Percentiles rank a stretch among this genome's conserved stretches.
Evolutionary conservation across 805 yeast genomes (phyloP).

Genomic region (Yarrowia deformans): DNA sequence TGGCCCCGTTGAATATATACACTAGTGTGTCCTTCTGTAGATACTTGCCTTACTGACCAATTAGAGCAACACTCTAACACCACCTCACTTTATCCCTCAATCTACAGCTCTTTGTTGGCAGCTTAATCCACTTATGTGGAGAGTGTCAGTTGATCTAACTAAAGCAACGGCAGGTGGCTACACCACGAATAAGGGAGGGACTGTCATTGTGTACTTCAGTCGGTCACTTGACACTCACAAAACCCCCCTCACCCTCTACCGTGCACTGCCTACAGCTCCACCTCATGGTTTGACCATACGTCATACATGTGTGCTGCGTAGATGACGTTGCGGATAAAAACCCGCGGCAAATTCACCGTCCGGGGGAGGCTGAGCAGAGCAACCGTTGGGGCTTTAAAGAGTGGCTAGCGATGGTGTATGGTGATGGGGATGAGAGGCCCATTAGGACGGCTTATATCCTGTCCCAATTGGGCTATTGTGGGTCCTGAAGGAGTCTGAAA

Average conservation of each 20-base stretch:
- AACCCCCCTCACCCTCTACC: neutral
- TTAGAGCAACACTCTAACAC: too few species aligned
- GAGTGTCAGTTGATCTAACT: too few species aligned
- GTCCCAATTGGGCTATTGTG: slow-evolving; percentile 1
- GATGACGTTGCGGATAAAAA: slow-evolving; percentile 3
- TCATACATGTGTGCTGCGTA: slow-evolving; percentile 32
- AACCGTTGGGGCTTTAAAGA: neutral
- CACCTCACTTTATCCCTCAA: too few species aligned
- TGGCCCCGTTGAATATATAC: too few species aligned
- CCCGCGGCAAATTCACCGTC: neutral
- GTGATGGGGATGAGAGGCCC: neutral
- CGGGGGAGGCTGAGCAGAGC: slow-evolving; percentile 2
- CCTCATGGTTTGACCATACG: slow-evolving; percentile 15
- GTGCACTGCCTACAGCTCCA: slow-evolving; percentile 10
- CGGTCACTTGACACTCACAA: too few species aligned
- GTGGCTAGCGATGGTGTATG: neutral
- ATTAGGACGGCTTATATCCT: slow-evolving; percentile 3
- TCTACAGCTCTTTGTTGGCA: too few species aligned
- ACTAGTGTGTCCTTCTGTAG: too few species aligned
- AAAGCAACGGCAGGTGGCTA: too few species aligned
- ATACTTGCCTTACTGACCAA: too few species aligned
- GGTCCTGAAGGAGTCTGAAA: neutral
- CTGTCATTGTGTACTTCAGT: too few species aligned
- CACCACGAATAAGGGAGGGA: too few species aligned
- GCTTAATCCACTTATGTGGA: too few species aligned